These are phyloP conservation scores for Zygosaccharomyces lentus DNA, from an alignment of 805 yeast species.

Conservation along the genomic window DNA sequence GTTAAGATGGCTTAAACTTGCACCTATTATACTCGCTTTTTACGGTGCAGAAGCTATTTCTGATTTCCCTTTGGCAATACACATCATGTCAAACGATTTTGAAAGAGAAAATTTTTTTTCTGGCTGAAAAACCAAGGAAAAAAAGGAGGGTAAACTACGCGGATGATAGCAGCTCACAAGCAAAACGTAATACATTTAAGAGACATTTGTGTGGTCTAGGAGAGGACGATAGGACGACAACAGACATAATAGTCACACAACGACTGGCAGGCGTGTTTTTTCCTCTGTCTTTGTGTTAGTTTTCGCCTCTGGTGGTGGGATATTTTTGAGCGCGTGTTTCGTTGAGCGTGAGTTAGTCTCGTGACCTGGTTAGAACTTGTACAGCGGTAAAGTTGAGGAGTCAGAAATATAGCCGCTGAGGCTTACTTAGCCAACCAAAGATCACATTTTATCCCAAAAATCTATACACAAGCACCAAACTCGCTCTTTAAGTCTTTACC, in stretches of 20 bases:
- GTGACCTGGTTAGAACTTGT: background rate
- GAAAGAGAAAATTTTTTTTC: background rate
- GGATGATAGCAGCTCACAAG: background rate
- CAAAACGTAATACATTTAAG: background rate
- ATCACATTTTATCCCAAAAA: background rate
- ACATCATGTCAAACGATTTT: background rate
- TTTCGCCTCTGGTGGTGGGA: slow-evolving; percentile 4
- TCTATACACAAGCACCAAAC: background rate
- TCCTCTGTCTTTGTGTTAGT: background rate
- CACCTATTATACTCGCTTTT: background rate
- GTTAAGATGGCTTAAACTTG: too few species aligned
- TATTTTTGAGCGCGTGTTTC: slow-evolving; percentile 4
- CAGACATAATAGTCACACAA: background rate
- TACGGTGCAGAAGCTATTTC: background rate
- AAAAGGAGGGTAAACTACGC: slow-evolving; percentile 12
- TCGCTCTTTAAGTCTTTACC: background rate
- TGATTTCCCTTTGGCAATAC: background rate
- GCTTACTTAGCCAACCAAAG: too few species aligned
- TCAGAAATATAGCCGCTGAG: background rate
- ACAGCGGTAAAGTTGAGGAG: background rate
- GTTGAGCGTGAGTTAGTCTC: background rate
- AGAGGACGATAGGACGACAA: background rate
- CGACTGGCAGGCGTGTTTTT: background rate
- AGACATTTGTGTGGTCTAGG: background rate
- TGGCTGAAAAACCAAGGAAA: slow-evolving; percentile 3